Percentiles rank a stretch among this genome's conserved stretches.
These are phyloP conservation scores for Aspergillus bombycis DNA, from an alignment of 2,329 filamentous ascomycete genomes.

Conservation along the genomic window DNA sequence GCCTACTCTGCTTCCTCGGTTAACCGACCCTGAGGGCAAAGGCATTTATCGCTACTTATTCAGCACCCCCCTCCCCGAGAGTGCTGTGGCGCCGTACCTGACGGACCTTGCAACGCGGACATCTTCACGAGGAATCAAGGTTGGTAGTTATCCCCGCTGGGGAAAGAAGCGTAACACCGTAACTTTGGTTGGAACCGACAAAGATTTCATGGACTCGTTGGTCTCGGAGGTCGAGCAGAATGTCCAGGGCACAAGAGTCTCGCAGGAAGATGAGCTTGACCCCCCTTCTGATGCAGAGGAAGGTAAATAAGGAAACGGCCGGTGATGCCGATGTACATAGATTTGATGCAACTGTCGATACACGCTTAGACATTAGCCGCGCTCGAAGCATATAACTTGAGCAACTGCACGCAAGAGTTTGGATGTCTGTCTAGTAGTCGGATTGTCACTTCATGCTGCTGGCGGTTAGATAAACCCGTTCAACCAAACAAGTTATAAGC, in stretches of 20 bases:
- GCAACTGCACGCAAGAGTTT: background rate
- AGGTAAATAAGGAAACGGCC: background rate
- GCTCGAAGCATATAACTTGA: background rate
- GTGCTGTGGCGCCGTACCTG: constrained; percentile 78
- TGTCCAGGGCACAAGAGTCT: constrained; percentile 72
- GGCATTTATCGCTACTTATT: constrained; percentile 78
- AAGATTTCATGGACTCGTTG: constrained; percentile 75
- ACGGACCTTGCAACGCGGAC: constrained; percentile 76
- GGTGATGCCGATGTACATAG: background rate
- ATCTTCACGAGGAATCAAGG: constrained; percentile 78
- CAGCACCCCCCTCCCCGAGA: constrained; percentile 86
- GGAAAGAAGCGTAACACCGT: constrained; percentile 86
- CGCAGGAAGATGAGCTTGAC: constrained; percentile 73
- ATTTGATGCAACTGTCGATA: background rate
- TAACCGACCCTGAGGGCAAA: constrained; percentile 79
- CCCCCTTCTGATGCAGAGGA: constrained; percentile 36
- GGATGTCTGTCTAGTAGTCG: background rate
- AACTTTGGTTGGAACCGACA: constrained; percentile 78
- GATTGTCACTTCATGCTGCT: background rate
- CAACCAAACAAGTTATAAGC: background rate
- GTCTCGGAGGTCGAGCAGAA: constrained; percentile 76
- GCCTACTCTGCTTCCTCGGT: constrained; percentile 67
- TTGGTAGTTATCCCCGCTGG: constrained; percentile 94
- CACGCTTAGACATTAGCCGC: constrained; percentile 7
- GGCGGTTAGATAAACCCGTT: background rate